A percentile compares a stretch with the other conserved stretches of the same genome.
phyloP scores from a whole-genome alignment of 441 rosid genomes.

The Arabidopsis lyrata region DNA sequence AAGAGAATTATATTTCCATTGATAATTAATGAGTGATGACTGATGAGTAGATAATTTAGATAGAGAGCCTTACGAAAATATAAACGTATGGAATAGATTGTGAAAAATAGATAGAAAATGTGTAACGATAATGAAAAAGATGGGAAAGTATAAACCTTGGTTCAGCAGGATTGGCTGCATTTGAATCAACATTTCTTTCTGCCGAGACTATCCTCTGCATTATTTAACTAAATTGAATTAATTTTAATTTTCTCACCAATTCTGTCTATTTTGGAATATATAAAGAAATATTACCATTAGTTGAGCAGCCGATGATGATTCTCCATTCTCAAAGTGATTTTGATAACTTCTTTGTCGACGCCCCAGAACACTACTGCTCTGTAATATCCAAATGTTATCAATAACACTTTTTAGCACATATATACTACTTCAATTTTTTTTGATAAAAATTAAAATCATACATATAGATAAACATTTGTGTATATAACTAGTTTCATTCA shows the following conservation, averaged over 20 bases:
- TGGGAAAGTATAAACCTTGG: slow-evolving; percentile 20
- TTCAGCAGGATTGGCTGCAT: background rate
- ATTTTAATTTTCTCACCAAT: background rate
- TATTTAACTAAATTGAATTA: background rate
- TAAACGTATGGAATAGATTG: background rate
- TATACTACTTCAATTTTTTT: background rate
- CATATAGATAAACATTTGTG: background rate
- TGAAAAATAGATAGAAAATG: background rate
- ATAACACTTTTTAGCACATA: background rate
- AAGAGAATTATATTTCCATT: background rate
- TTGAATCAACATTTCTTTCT: background rate
- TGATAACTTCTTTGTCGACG: background rate
- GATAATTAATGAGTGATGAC: background rate
- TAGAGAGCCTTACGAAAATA: background rate
- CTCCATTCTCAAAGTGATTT: slow-evolving; percentile 1
- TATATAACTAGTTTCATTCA: background rate
- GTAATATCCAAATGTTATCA: slow-evolving; percentile 13
- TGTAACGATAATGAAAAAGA: background rate
- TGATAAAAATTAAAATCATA: background rate
- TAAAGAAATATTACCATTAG: slow-evolving; percentile 8
- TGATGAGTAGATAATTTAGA: background rate
- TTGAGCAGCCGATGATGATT: slow-evolving; percentile 22
- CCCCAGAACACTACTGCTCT: background rate
- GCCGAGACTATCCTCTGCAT: slow-evolving; percentile 25
- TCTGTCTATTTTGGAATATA: background rate